These are phyloP conservation scores for Westerdykella ornata DNA, from an alignment of 2,329 filamentous ascomycete genomes.

Conservation along the genomic window DNA sequence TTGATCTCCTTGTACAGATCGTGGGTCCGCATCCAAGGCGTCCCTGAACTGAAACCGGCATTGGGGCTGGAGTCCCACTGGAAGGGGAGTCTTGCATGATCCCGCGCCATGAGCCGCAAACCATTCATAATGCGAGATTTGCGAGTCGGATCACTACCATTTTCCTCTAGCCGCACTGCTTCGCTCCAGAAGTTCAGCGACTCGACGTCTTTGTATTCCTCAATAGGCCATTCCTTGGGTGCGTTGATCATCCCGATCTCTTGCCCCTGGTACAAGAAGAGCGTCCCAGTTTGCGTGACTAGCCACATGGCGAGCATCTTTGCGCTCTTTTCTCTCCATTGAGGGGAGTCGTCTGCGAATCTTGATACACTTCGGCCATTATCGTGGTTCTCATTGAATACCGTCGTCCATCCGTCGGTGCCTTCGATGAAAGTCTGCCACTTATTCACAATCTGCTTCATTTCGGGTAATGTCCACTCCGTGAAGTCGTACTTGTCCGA, in stretches of 20 bases:
- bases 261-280: conserved; percentile 56
- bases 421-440: conserved; percentile 48
- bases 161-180: conserved; percentile 22
- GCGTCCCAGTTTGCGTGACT: conserved; percentile 46
- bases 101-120: conserved; percentile 56
- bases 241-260: conserved; percentile 56
- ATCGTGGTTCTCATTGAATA: conserved; percentile 60
- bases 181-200: conserved; percentile 39
- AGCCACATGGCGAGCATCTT: conserved; percentile 52
- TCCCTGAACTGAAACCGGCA: conserved; percentile 57
- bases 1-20: conserved; percentile 56
- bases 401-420: conserved; percentile 48
- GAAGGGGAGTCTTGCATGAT: conserved; percentile 66
- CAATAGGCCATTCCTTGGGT: conserved; percentile 45
- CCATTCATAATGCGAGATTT: conserved; percentile 38
- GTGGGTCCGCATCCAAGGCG: conserved; percentile 66
- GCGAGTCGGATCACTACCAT: conserved; percentile 27
- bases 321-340: conserved; percentile 42
- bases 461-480: conserved; percentile 39
- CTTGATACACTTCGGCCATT: conserved; percentile 52
- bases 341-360: conserved; percentile 44
- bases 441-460: conserved; percentile 38
- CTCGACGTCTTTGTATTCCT: conserved; percentile 61
- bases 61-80: conserved; percentile 59
- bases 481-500: conserved; percentile 27